phyloP scores from a whole-genome alignment of 805 yeast genomes.

The Soucietia sequanensis region DNA sequence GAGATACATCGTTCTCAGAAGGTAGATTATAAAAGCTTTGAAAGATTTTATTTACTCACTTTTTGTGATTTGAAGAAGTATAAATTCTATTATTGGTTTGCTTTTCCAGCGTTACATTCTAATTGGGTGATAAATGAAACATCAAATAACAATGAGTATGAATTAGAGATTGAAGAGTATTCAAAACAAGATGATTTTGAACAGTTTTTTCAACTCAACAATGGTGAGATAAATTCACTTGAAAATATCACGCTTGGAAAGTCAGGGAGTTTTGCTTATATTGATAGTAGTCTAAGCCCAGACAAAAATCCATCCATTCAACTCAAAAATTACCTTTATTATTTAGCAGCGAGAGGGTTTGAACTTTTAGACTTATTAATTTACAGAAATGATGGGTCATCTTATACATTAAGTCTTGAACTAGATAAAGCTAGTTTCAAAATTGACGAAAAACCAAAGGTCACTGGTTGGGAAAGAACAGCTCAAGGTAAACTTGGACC shows the following conservation, averaged over 20 bases:
- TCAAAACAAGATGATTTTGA: not conserved
- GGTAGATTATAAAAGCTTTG: slow-evolving; percentile 31
- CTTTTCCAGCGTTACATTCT: slow-evolving; percentile 64
- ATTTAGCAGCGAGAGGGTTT: slow-evolving; percentile 32
- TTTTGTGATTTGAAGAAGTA: slow-evolving; percentile 90
- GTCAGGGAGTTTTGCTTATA: slow-evolving; percentile 21
- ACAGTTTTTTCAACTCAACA: slow-evolving; percentile 13
- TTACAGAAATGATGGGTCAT: slow-evolving; percentile 18
- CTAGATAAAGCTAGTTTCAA: slow-evolving; percentile 8
- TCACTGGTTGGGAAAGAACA: slow-evolving; percentile 91
- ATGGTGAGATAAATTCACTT: slow-evolving; percentile 3
- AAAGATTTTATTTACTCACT: slow-evolving; percentile 44
- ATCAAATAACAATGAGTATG: slow-evolving; percentile 2
- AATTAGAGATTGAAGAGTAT: not conserved
- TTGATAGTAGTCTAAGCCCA: slow-evolving; percentile 30
- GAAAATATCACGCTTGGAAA: not conserved
- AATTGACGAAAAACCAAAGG: slow-evolving; percentile 31
- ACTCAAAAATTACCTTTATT: slow-evolving; percentile 56
- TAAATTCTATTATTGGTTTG: slow-evolving; percentile 87
- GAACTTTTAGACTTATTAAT: slow-evolving; percentile 18
- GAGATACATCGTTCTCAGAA: slow-evolving; percentile 31
- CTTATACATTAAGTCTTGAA: slow-evolving; percentile 16
- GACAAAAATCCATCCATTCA: slow-evolving; percentile 47
- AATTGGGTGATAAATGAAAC: slow-evolving; percentile 40
- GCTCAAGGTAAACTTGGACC: slow-evolving; percentile 72